phyloP scores from a whole-genome alignment of 257 asterid species.

The Coffea eugenioides region DNA sequence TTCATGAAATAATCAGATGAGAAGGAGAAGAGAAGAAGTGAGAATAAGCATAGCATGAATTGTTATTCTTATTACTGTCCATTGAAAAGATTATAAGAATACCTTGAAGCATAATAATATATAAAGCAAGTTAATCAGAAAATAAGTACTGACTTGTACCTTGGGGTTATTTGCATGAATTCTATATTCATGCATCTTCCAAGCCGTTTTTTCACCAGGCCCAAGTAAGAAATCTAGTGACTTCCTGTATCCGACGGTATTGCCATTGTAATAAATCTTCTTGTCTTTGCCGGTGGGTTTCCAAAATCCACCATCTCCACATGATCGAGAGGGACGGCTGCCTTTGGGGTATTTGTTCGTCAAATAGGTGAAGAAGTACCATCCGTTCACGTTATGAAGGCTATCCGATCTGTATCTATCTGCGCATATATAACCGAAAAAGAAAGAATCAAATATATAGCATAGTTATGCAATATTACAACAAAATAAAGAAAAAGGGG shows the following conservation, averaged over 20 bases:
- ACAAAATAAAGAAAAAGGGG: no score
- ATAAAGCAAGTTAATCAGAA: not conserved
- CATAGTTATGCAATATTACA: no score
- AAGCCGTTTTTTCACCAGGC: constrained; percentile 4
- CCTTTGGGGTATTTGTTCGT: constrained; percentile 15
- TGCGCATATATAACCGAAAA: no score
- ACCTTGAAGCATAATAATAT: no score
- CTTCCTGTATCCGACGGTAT: constrained; percentile 6
- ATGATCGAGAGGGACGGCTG: constrained; percentile 10
- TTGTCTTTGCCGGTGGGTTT: constrained; percentile 20
- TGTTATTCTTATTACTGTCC: no score
- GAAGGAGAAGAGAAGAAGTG: not conserved
- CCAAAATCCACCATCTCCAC: constrained; percentile 18
- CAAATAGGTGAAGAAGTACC: constrained; percentile 23
- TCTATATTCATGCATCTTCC: constrained; percentile 34
- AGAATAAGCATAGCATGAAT: not conserved
- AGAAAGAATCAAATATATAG: no score
- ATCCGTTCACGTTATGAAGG: not conserved
- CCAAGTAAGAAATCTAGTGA: constrained; percentile 15
- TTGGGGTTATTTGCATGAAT: not conserved
- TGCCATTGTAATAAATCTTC: not conserved
- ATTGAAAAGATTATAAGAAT: no score
- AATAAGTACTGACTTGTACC: not conserved
- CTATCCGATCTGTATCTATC: not conserved
- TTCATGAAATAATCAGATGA: not conserved